Conservation (phyloP, 768 basidiomycete genomes). For the Psilocybe sp. region DNA sequence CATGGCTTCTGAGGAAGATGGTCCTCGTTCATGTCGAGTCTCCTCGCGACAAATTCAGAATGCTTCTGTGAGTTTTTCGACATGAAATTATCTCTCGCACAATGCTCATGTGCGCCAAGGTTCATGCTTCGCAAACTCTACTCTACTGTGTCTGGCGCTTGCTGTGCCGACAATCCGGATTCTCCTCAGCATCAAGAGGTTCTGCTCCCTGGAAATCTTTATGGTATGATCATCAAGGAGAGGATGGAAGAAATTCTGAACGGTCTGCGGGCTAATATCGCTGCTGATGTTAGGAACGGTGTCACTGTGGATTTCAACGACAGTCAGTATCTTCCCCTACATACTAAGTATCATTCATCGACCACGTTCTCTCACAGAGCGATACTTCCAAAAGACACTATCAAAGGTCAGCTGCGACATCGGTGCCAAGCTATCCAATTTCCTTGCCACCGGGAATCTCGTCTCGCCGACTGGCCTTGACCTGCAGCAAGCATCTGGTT, state of each 20-base stretch:
- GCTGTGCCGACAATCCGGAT: conserved; percentile 95
- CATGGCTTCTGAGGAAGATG: conserved; percentile 79
- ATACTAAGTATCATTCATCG: not conserved
- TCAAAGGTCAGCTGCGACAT: conserved; percentile 87
- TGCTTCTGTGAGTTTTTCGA: conserved; percentile 73
- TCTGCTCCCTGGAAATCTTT: conserved; percentile 86
- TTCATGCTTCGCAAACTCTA: conserved; percentile 98
- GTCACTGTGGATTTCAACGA: conserved; percentile 86
- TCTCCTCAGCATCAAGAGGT: conserved; percentile 99
- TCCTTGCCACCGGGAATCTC: conserved; percentile 96
- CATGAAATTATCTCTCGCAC: not conserved
- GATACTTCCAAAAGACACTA: conserved; percentile 76
- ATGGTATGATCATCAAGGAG: conserved; percentile 98
- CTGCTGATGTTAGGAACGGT: conserved; percentile 72
- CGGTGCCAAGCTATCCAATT: conserved; percentile 85
- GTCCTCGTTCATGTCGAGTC: conserved; percentile 86
- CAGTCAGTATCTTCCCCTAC: conserved; percentile 43
- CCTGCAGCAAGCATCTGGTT: conserved; percentile 96
- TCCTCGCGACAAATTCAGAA: conserved; percentile 90
- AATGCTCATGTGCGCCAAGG: conserved; percentile 34
- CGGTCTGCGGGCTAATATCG: conserved; percentile 66
- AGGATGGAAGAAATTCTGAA: conserved; percentile 87
- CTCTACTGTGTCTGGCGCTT: conserved; percentile 83
- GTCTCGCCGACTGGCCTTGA: conserved; percentile 94
- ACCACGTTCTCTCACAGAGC: conserved; percentile 41